Evolutionary conservation across 2,329 filamentous ascomycete species (phyloP).

Genomic region (Harringtonia lauricola): DNA sequence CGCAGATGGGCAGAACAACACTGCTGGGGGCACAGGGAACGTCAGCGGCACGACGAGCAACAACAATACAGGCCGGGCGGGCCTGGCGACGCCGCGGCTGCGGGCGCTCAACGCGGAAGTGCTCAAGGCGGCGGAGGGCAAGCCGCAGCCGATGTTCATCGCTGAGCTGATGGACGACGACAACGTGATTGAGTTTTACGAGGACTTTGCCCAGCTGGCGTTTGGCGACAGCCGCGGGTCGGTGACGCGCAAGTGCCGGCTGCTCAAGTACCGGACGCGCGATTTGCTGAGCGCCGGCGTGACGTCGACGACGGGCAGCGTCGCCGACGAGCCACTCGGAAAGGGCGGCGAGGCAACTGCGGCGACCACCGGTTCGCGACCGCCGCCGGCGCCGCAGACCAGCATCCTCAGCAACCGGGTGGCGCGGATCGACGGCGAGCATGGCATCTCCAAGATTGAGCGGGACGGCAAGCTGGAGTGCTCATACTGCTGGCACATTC

Average conservation of each 20-base stretch:
- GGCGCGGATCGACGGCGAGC: slow-evolving; percentile 56
- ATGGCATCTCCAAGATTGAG: slow-evolving; percentile 72
- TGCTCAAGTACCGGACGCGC: slow-evolving; percentile 81
- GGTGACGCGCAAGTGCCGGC: slow-evolving; percentile 71
- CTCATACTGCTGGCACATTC: slow-evolving; percentile 94
- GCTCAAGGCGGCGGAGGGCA: slow-evolving; percentile 29
- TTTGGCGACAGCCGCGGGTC: slow-evolving; percentile 84
- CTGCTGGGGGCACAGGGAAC: not conserved
- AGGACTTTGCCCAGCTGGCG: slow-evolving; percentile 85
- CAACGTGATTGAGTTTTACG: slow-evolving; percentile 87
- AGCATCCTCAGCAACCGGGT: slow-evolving; percentile 48
- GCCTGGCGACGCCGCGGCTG: slow-evolving; percentile 39
- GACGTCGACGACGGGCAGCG: not conserved
- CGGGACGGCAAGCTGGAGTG: slow-evolving; percentile 88
- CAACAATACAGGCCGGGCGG: slow-evolving; percentile 54
- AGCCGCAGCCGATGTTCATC: slow-evolving; percentile 72
- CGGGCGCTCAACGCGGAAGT: slow-evolving; percentile 23
- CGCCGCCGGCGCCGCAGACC: slow-evolving; percentile 11
- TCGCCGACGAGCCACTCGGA: not conserved
- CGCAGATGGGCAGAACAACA: not conserved
- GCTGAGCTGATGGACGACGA: slow-evolving; percentile 91
- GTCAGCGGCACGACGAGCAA: slow-evolving; percentile 31
- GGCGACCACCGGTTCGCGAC: not conserved
- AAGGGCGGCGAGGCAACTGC: not conserved
- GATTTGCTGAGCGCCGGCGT: slow-evolving; percentile 34